phyloP scores from a whole-genome alignment of 768 basidiomycete species.

The Sporobolomyces roseus region DNA sequence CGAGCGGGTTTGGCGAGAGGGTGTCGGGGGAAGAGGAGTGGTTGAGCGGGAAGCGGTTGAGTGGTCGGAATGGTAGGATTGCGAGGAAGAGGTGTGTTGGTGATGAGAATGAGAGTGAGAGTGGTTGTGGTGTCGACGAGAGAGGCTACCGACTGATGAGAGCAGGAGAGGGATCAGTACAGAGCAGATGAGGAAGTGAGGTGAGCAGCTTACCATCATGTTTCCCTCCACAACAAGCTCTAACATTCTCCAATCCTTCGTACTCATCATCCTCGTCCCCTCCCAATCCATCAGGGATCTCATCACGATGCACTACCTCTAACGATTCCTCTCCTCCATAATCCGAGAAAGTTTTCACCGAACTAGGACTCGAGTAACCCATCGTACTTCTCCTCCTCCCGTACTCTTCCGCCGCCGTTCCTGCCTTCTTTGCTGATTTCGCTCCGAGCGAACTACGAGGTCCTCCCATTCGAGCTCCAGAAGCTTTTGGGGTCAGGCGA shows the following conservation, averaged over 20 bases:
- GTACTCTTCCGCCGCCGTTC: slow-evolving; percentile 88
- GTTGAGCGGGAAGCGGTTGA: slow-evolving; percentile 1
- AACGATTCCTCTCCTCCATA: slow-evolving; percentile 55
- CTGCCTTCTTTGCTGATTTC: slow-evolving; percentile 61
- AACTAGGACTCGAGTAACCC: slow-evolving; percentile 46
- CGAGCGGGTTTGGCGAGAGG: slow-evolving; percentile 2
- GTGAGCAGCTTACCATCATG: slow-evolving; percentile 23
- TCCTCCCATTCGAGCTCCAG: neutral
- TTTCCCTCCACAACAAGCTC: slow-evolving; percentile 67
- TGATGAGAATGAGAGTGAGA: neutral
- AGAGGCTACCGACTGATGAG: slow-evolving; percentile 19
- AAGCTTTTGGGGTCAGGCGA: slow-evolving; percentile 36
- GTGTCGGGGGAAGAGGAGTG: slow-evolving; percentile 8
- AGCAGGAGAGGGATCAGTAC: neutral
- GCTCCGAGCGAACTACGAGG: slow-evolving; percentile 16
- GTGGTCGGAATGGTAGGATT: neutral
- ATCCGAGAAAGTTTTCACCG: slow-evolving; percentile 41
- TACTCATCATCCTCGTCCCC: slow-evolving; percentile 63
- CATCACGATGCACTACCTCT: slow-evolving; percentile 64
- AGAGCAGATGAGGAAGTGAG: neutral
- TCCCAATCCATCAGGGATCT: slow-evolving; percentile 48
- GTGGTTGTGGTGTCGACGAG: slow-evolving; percentile 20
- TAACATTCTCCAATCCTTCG: slow-evolving; percentile 91
- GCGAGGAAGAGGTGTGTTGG: slow-evolving; percentile 1
- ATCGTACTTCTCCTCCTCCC: slow-evolving; percentile 31